A percentile compares a stretch with the other conserved stretches of the same genome.
phyloP scores from a whole-genome alignment of 176 grass and related monocot species.

The Oryza glaberrima region DNA sequence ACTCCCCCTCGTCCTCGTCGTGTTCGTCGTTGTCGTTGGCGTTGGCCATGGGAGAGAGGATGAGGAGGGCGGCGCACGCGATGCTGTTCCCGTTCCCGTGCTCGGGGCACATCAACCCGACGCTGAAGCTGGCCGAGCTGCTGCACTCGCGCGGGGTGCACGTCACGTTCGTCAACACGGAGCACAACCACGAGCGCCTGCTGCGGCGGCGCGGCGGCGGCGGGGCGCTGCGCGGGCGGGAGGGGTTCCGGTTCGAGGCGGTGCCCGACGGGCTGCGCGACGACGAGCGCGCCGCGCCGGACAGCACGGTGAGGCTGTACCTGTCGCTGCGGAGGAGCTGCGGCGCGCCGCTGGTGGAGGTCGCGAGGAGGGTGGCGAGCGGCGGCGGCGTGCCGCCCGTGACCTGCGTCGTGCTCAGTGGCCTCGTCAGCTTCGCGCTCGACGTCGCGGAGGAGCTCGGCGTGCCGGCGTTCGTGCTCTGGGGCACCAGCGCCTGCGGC shows the following conservation, averaged over 20 bases:
- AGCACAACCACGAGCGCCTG: conserved; percentile 57
- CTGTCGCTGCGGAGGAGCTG: conserved; percentile 35
- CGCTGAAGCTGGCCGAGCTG: conserved; percentile 57
- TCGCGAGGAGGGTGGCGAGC: conserved; percentile 24
- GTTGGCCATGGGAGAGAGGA: neutral
- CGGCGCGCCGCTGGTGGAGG: conserved; percentile 33
- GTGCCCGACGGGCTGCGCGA: conserved; percentile 44
- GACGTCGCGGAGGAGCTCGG: conserved; percentile 37
- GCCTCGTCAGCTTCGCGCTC: conserved; percentile 52
- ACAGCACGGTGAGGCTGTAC: conserved; percentile 45
- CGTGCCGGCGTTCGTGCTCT: conserved; percentile 52
- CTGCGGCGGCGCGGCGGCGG: neutral
- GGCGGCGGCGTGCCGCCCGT: conserved; percentile 31
- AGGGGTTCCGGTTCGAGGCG: conserved; percentile 49
- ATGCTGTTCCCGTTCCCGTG: conserved; percentile 72
- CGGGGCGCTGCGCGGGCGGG: neutral
- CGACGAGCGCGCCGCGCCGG: conserved; percentile 22
- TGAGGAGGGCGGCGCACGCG: conserved; percentile 38
- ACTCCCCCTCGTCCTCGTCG: too few species aligned
- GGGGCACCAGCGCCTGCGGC: conserved; percentile 53
- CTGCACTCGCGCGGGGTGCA: conserved; percentile 55
- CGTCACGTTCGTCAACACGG: conserved; percentile 68
- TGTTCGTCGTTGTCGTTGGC: neutral
- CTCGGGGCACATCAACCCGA: conserved; percentile 75
- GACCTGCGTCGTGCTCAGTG: conserved; percentile 50